A percentile compares a stretch with the other conserved stretches of the same genome.
These are phyloP conservation scores for Termitomyces sp. DNA, from an alignment of 768 basidiomycete genomes.

Conservation along the genomic window DNA sequence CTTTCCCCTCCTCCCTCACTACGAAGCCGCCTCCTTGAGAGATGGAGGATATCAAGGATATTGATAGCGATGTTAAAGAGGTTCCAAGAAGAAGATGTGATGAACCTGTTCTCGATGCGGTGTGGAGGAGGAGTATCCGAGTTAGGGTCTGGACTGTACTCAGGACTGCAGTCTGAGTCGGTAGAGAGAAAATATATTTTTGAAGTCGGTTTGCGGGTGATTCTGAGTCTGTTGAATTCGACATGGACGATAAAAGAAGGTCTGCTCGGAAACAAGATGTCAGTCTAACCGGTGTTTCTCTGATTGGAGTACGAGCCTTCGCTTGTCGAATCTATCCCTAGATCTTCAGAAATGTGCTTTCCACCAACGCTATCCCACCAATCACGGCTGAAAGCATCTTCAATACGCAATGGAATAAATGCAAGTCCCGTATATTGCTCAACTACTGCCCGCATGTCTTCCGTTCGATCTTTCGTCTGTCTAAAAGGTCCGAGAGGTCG, in stretches of 20 bases:
- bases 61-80: constrained; percentile 71
- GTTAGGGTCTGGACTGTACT: constrained; percentile 52
- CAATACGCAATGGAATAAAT: constrained; percentile 59
- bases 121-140: constrained; percentile 66
- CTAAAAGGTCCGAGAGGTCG: constrained; percentile 11
- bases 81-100: constrained; percentile 80
- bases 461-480: constrained; percentile 51
- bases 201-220: constrained; percentile 29
- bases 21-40: constrained; percentile 73
- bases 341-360: constrained; percentile 13
- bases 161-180: constrained; percentile 67
- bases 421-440: constrained; percentile 44
- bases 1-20: constrained; percentile 61
- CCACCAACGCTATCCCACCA: constrained; percentile 60
- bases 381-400: constrained; percentile 63
- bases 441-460: constrained; percentile 43
- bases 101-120: constrained; percentile 49
- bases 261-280: constrained; percentile 17
- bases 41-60: constrained; percentile 68
- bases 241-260: constrained; percentile 22
- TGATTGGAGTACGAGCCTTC: constrained; percentile 35
- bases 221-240: constrained; percentile 3
- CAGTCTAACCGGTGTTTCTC: neutral
- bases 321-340: constrained; percentile 43
- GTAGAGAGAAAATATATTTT: constrained; percentile 57